Evolutionary conservation across 441 rosid genomes (phyloP), one percentile per base, ranked within the genome.

Genomic region (Biscutella laevigata): DNA sequence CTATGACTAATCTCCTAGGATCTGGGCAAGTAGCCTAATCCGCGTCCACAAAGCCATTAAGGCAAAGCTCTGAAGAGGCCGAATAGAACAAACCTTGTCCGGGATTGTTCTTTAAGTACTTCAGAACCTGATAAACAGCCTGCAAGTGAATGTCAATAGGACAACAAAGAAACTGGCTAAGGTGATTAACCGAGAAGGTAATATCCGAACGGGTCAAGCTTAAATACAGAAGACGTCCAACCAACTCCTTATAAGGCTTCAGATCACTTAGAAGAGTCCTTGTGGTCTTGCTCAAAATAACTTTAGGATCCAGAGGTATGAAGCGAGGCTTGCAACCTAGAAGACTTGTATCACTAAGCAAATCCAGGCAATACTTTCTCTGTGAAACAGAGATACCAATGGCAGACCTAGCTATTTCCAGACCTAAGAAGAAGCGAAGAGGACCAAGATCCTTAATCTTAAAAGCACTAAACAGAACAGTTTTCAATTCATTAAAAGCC

Each of bases 181-280:
- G 1, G 2, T 15, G 3, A 0, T 36, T 7, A 0, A 7, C n/a
- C 1, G 5, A 10, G 7, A 14, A 36, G 2, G 20, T 36, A 2
- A 15, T 36, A 6, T 36, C 2, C 0, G 2, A n/a, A 0, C 10
- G 0, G 1, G 40, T 15, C 1, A 36, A 6, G 0, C 2, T 36
- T 4, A 14, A 6, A 4, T 36, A 36, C n/a, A 36, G 7, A 2
- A 36, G 3, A 0, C 4, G 7, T 3, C 39, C 19, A 6, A 14
- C 8, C 0, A 36, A 0, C 0, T 1, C 7, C 4, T 20, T 14
- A 0, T 15, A 15, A 0, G 16, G 1, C 4, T 15, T 9, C 3
- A 2, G 2, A 3, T 36, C n/a, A 0, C 0, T 1, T 0, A 36
- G 0, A 2, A 36, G 1, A 3, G 1, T 0, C 0, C 2, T 20